Conservation (phyloP, 768 basidiomycete species). For the Vararia minispora region DNA sequence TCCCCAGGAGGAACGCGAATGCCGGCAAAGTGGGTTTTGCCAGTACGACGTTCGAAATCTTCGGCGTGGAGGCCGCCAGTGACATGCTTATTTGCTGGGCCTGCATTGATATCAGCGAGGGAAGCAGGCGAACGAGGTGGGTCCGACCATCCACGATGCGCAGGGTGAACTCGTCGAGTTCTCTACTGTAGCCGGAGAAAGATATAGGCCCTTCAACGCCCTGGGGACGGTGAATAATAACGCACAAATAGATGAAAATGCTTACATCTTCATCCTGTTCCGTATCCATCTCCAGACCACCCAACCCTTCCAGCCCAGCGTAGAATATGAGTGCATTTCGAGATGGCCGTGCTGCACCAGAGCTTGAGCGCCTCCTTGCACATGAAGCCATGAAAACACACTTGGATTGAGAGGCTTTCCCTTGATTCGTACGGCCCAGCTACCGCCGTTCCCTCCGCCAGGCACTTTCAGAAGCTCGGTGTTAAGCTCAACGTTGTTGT, state of each 20-base stretch:
- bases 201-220: constrained; percentile 62
- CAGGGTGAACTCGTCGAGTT: constrained; percentile 75
- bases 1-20: constrained; percentile 46
- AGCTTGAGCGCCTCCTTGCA: background rate
- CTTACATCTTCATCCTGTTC: constrained; percentile 65
- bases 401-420: constrained; percentile 66
- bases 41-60: constrained; percentile 48
- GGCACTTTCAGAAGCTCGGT: constrained; percentile 83
- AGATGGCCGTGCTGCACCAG: constrained; percentile 29
- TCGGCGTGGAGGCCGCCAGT: constrained; percentile 44
- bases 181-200: constrained; percentile 63
- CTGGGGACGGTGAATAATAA: constrained; percentile 25
- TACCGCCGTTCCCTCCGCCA: constrained; percentile 73
- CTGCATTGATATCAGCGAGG: constrained; percentile 23
- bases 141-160: constrained; percentile 64
- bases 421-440: constrained; percentile 80
- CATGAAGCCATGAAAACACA: constrained; percentile 20
- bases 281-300: constrained; percentile 69
- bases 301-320: constrained; percentile 78
- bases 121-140: background rate
- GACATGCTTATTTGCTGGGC: constrained; percentile 43
- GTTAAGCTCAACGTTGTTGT: constrained; percentile 78
- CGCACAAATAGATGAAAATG: background rate
- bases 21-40: constrained; percentile 63
- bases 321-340: constrained; percentile 79